A percentile compares a stretch with the other conserved stretches of the same genome.
These are phyloP conservation scores for Pleurotus cornucopiae DNA, from an alignment of 768 basidiomycete species.

Conservation along the genomic window DNA sequence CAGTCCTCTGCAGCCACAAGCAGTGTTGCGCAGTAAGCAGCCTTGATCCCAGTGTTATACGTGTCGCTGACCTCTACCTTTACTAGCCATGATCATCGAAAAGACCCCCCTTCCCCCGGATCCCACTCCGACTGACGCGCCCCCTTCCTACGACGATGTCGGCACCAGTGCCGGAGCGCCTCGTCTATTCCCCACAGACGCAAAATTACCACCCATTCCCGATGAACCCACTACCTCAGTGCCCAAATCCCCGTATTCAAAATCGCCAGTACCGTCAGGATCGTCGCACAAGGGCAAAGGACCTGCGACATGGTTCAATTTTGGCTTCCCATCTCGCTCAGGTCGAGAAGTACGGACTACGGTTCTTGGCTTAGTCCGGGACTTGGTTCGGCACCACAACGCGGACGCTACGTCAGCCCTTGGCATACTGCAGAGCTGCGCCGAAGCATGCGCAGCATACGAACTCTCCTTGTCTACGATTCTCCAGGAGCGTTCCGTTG, in stretches of 20 bases:
- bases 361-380: constrained; percentile 49
- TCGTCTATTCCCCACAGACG: background rate
- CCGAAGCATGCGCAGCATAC: constrained; percentile 51
- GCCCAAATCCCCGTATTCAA: background rate
- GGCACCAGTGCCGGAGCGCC: background rate
- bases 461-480: constrained; percentile 47
- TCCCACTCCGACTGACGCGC: constrained; percentile 32
- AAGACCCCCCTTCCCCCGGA: constrained; percentile 34
- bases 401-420: constrained; percentile 23
- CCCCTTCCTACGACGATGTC: constrained; percentile 35
- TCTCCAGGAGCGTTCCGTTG: constrained; percentile 61
- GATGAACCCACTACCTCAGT: background rate
- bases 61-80: background rate
- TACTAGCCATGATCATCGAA: constrained; percentile 20
- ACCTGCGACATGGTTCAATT: constrained; percentile 29
- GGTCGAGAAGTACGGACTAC: constrained; percentile 50
- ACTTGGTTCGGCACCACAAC: constrained; percentile 42
- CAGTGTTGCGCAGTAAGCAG: background rate
- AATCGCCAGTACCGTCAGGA: too few species aligned
- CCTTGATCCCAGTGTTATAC: background rate
- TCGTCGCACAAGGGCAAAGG: constrained; percentile 10
- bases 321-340: constrained; percentile 25
- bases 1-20: background rate
- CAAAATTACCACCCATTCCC: background rate
- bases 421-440: constrained; percentile 58